phyloP scores from a whole-genome alignment of 2,329 filamentous ascomycete species.

The Ascochyta clinopodiicola region DNA sequence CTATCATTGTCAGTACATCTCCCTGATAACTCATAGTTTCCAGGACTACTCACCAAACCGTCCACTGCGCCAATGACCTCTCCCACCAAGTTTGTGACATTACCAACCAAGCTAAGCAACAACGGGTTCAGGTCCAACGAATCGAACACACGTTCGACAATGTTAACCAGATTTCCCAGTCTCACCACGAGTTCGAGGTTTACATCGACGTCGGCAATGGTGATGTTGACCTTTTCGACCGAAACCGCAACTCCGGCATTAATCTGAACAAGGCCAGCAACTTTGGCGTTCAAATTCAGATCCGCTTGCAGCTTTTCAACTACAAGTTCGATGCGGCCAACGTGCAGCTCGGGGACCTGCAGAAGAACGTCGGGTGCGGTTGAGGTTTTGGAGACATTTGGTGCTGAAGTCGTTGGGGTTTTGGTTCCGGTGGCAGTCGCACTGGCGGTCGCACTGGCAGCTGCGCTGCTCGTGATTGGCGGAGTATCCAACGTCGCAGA shows the following conservation, averaged over 20 bases:
- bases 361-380: conserved; percentile 64
- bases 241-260: conserved; percentile 58
- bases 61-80: conserved; percentile 64
- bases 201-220: conserved; percentile 66
- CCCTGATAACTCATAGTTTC: background rate
- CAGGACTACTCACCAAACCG: conserved; percentile 50
- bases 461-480: conserved; percentile 36
- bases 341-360: conserved; percentile 63
- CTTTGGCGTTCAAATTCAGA: conserved; percentile 65
- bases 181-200: conserved; percentile 66
- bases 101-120: conserved; percentile 63
- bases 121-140: conserved; percentile 67
- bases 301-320: conserved; percentile 66
- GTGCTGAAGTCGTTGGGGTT: conserved; percentile 30
- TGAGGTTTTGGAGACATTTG: conserved; percentile 38
- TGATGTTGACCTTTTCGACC: conserved; percentile 64
- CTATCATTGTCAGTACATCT: conserved; percentile 12
- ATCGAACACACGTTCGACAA: conserved; percentile 66
- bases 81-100: conserved; percentile 60
- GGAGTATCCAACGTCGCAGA: conserved; percentile 31
- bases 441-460: conserved; percentile 9
- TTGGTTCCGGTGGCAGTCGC: conserved; percentile 11
- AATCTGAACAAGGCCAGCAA: conserved; percentile 63
- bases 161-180: conserved; percentile 65
- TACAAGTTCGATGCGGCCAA: conserved; percentile 65